Percentiles rank a stretch among this genome's conserved stretches.
Evolutionary conservation across 768 basidiomycete genomes (phyloP).

Genomic region (Trametes cinnabarina): DNA sequence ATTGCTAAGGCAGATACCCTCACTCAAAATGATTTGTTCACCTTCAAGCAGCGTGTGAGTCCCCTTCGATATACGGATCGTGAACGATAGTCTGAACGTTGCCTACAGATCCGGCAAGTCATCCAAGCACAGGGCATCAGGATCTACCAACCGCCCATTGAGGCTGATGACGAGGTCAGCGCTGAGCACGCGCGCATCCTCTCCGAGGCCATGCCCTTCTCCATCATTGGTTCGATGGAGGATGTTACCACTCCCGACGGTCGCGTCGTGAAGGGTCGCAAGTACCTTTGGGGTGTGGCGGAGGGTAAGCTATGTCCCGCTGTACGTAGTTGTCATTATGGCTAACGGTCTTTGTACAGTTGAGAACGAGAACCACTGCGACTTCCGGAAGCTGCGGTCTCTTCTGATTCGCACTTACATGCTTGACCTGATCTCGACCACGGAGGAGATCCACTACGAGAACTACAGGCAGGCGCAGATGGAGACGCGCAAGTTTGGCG

Average conservation of each 20-base stretch:
- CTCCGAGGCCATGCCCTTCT: slow-evolving; percentile 93
- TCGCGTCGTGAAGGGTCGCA: slow-evolving; percentile 91
- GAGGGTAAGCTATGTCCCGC: slow-evolving; percentile 59
- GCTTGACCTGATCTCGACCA: slow-evolving; percentile 95
- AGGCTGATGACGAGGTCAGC: slow-evolving; percentile 80
- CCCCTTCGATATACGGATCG: background rate
- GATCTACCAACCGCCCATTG: slow-evolving; percentile 91
- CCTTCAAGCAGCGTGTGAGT: slow-evolving; percentile 91
- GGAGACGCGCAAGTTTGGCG: slow-evolving; percentile 99
- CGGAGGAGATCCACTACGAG: slow-evolving; percentile 96
- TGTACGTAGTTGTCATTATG: background rate
- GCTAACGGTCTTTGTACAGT: slow-evolving; percentile 45
- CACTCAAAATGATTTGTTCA: slow-evolving; percentile 85
- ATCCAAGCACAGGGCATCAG: slow-evolving; percentile 90
- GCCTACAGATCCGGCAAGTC: slow-evolving; percentile 76
- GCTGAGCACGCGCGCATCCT: slow-evolving; percentile 88
- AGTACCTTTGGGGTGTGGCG: slow-evolving; percentile 99
- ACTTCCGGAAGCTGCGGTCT: slow-evolving; percentile 96
- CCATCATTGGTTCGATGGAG: slow-evolving; percentile 95
- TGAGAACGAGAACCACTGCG: slow-evolving; percentile 99
- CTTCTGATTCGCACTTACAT: slow-evolving; percentile 97
- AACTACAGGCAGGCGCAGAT: slow-evolving; percentile 97
- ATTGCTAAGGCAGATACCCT: slow-evolving; percentile 97
- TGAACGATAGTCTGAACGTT: slow-evolving; percentile 12
- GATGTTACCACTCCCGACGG: slow-evolving; percentile 93